Conservation (phyloP, 2,329 filamentous ascomycete genomes). For the Sclerotinia borealis region DNA sequence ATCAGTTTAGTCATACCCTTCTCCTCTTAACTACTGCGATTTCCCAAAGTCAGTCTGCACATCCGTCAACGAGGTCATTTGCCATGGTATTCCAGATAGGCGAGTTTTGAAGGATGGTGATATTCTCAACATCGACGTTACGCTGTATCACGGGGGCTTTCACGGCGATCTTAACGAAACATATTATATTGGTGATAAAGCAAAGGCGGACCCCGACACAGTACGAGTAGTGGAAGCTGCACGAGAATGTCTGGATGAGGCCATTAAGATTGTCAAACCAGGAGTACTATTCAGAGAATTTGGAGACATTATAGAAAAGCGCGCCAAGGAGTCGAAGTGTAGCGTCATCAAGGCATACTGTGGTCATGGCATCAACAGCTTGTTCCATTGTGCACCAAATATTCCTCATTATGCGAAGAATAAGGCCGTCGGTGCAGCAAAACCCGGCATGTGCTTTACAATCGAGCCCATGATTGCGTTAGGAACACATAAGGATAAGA, state of each 20-base stretch:
- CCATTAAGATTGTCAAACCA: constrained; percentile 88
- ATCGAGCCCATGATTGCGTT: constrained; percentile 98
- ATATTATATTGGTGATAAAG: constrained; percentile 92
- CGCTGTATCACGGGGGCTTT: constrained; percentile 88
- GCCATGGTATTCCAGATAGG: constrained; percentile 95
- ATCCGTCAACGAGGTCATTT: constrained; percentile 94
- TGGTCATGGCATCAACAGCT: constrained; percentile 86
- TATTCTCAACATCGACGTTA: constrained; percentile 95
- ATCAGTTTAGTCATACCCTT: constrained; percentile 72
- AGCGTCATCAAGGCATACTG: constrained; percentile 94
- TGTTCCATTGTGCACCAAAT: constrained; percentile 92
- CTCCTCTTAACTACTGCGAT: constrained; percentile 87
- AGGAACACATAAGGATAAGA: constrained; percentile 85
- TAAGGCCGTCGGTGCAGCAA: constrained; percentile 90
- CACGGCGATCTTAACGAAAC: constrained; percentile 98
- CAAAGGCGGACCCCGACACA: constrained; percentile 74
- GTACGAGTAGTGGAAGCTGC: constrained; percentile 88
- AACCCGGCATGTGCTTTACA: constrained; percentile 96
- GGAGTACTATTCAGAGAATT: constrained; percentile 89
- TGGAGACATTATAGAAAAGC: constrained; percentile 91
- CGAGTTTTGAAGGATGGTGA: constrained; percentile 83
- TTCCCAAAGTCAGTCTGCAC: constrained; percentile 99
- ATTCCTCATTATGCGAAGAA: constrained; percentile 98
- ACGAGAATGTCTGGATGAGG: constrained; percentile 81
- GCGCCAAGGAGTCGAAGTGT: constrained; percentile 78